Evolutionary conservation across 805 yeast genomes (phyloP), one percentile per base, ranked within the genome.

Genomic region (Lipomyces chichibuensis): DNA sequence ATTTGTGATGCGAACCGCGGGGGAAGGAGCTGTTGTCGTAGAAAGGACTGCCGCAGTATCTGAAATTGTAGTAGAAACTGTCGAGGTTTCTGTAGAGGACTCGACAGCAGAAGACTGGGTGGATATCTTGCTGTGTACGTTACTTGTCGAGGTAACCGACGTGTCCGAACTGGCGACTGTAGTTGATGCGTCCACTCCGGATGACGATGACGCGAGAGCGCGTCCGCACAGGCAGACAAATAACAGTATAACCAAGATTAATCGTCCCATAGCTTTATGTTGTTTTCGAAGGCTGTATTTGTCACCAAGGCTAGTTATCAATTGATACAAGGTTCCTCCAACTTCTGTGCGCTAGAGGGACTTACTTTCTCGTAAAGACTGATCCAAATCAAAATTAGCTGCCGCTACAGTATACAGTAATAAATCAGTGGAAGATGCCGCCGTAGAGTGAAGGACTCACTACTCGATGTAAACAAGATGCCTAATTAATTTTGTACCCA

Each of bases 1-100:
- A 0, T 55, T 52, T 1, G 71, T 63, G 59, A 69, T 66, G 5
- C 23, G n/a, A 27, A 65, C 32, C 14, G 51, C 14, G n/a, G 55
- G 2, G 54, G 55, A 17, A 8, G 55, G 8, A 14, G 57, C 4
- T 8, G 58, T 27, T 2, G 59, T 6, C 35, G 39, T 6, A 9
- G 60, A 17, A 14, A 57, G 29, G 9, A 60, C 23, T 23, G 64
- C n/a, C n/a, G 62, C 32, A n/a, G 58, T 9, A 52, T 20, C 11
- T 14, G 64, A 2, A 2, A 51, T 23, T 20, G 57, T 13, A 1
- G 61, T 49, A 3, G 60, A 46, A 9, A 17, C 51, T 3, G 35
- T 1, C 49, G 49, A 43, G 7, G 32, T 4, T 29, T 5, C 32
- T 29, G 6, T 29, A 29, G 32, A 29, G 32, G 32, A 29, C 32